These are phyloP conservation scores for Aspergillus brasiliensis DNA, from an alignment of 2,329 filamentous ascomycete genomes.

Conservation along the genomic window DNA sequence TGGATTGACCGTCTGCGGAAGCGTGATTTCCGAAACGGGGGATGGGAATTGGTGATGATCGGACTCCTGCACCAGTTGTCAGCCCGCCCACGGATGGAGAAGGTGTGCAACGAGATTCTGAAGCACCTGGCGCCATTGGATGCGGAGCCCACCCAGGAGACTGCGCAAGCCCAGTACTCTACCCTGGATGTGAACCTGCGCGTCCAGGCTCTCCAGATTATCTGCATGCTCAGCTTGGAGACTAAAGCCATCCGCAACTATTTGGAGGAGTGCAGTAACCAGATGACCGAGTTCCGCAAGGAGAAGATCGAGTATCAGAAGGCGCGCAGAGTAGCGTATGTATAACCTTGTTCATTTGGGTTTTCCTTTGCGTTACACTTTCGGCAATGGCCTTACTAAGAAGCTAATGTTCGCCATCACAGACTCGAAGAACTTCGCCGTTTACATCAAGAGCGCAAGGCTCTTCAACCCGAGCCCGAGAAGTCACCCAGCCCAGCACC, in stretches of 20 bases:
- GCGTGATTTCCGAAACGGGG: slow-evolving; percentile 82
- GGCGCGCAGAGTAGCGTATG: slow-evolving; percentile 65
- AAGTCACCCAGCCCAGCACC: slow-evolving; percentile 47
- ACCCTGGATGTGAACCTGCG: slow-evolving; percentile 80
- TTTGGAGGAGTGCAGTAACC: slow-evolving; percentile 87
- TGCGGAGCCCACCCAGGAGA: slow-evolving; percentile 73
- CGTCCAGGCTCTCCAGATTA: slow-evolving; percentile 76
- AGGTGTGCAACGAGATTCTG: slow-evolving; percentile 77
- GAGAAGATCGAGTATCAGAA: slow-evolving; percentile 93
- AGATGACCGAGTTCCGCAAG: slow-evolving; percentile 93
- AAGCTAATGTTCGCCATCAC: background rate
- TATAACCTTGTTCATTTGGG: slow-evolving; percentile 17
- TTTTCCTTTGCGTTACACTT: too few species aligned
- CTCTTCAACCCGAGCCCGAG: slow-evolving; percentile 49
- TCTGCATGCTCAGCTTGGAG: slow-evolving; percentile 81
- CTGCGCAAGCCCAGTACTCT: slow-evolving; percentile 71
- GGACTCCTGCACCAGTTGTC: slow-evolving; percentile 85
- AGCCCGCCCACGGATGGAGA: slow-evolving; percentile 68
- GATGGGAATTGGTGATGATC: slow-evolving; percentile 88
- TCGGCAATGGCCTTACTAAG: too few species aligned
- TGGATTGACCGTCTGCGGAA: slow-evolving; percentile 85
- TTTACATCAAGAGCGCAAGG: slow-evolving; percentile 51
- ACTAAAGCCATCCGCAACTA: slow-evolving; percentile 85
- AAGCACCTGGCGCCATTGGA: slow-evolving; percentile 78
- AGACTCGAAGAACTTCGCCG: slow-evolving; percentile 49